phyloP scores from a whole-genome alignment of 495 filamentous ascomycete genomes.

The Talaromyces liani region DNA sequence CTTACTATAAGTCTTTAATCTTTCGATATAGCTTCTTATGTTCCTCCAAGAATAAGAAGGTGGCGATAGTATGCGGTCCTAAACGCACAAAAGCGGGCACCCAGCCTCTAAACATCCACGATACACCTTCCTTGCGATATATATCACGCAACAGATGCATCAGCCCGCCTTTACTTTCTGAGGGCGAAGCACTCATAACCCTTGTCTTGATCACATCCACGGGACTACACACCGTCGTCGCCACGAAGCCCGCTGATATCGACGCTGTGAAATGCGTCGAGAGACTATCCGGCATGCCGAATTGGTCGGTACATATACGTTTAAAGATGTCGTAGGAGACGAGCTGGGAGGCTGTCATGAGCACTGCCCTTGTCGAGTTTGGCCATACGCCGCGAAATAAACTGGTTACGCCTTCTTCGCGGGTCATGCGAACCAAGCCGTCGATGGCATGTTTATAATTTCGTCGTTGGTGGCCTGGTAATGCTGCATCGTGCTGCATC shows the following conservation, averaged over 20 bases:
- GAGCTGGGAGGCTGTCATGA: constrained; percentile 90
- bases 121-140: constrained; percentile 66
- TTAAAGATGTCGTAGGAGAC: constrained; percentile 93
- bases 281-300: constrained; percentile 67
- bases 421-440: constrained; percentile 75
- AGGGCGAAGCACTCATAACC: constrained; percentile 69
- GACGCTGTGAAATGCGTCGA: constrained; percentile 81
- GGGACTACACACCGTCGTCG: constrained; percentile 89
- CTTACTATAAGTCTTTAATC: constrained; percentile 30
- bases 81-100: constrained; percentile 91
- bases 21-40: constrained; percentile 48
- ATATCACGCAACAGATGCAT: constrained; percentile 56
- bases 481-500: constrained; percentile 91
- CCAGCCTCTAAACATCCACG: constrained; percentile 98
- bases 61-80: constrained; percentile 88
- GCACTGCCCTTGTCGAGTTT: constrained; percentile 78
- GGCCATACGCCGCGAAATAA: constrained; percentile 89
- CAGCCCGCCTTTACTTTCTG: constrained; percentile 47
- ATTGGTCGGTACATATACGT: constrained; percentile 56
- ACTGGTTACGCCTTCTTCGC: constrained; percentile 63
- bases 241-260: constrained; percentile 83
- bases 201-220: constrained; percentile 97
- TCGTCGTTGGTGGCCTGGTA: constrained; percentile 63
- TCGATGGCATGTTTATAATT: constrained; percentile 89
- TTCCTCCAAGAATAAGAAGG: constrained; percentile 91